Conservation (phyloP, 805 yeast species). For the Priceomyces melissophilus region DNA sequence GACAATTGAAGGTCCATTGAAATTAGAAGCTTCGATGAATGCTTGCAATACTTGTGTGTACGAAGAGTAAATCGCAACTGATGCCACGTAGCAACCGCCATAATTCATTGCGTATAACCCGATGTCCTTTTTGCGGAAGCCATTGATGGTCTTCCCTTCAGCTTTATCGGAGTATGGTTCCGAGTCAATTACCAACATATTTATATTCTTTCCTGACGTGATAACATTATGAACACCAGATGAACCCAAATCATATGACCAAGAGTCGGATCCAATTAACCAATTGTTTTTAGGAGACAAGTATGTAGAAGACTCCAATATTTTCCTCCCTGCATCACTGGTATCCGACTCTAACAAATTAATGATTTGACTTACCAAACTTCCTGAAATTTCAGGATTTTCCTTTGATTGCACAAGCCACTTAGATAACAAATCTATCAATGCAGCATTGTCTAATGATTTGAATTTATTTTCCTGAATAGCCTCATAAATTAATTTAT, state of each 20-base stretch:
- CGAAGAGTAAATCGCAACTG: slow-evolving; percentile 89
- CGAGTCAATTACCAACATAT: slow-evolving; percentile 82
- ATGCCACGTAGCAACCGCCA: slow-evolving; percentile 86
- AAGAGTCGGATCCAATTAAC: slow-evolving; percentile 91
- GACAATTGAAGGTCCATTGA: slow-evolving; percentile 86
- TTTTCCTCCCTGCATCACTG: slow-evolving; percentile 36
- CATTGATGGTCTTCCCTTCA: slow-evolving; percentile 31
- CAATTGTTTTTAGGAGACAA: slow-evolving; percentile 58
- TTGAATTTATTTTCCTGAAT: slow-evolving; percentile 43
- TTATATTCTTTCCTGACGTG: slow-evolving; percentile 70
- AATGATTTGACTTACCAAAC: slow-evolving; percentile 28
- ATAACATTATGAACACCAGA: slow-evolving; percentile 88
- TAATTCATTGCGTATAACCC: slow-evolving; percentile 94
- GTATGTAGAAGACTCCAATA: slow-evolving; percentile 45
- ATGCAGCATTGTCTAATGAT: slow-evolving; percentile 42
- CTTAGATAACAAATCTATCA: slow-evolving; percentile 57
- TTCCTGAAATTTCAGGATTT: slow-evolving; percentile 21
- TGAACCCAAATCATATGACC: slow-evolving; percentile 91
- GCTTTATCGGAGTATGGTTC: slow-evolving; percentile 56
- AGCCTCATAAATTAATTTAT: slow-evolving; percentile 43
- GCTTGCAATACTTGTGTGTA: slow-evolving; percentile 92
- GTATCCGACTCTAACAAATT: slow-evolving; percentile 38
- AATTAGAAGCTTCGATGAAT: slow-evolving; percentile 82
- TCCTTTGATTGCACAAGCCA: slow-evolving; percentile 61
- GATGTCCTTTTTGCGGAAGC: slow-evolving; percentile 78